Conservation (phyloP, 1,284 basidiomycete species). For the Cerioporus squamosus region DNA sequence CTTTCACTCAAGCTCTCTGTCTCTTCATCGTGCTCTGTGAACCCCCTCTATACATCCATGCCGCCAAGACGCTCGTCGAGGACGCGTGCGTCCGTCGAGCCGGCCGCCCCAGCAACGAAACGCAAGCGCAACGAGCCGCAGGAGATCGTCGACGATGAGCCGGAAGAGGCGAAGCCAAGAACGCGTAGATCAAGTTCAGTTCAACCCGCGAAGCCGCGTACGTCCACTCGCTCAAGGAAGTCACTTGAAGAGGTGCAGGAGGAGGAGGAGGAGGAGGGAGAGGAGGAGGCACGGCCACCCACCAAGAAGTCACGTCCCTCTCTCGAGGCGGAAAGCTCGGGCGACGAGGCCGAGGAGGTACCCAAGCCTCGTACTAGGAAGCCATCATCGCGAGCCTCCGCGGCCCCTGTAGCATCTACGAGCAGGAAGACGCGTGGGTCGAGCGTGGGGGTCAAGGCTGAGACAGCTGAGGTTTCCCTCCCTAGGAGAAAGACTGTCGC, state of each 20-base stretch:
- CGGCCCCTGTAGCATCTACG: constrained; percentile 1
- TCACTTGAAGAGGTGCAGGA: constrained; percentile 57
- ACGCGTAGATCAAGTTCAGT: constrained; percentile 32
- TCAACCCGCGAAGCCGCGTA: constrained; percentile 41
- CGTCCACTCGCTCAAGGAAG: constrained; percentile 40
- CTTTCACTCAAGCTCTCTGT: background rate
- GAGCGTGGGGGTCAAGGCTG: constrained; percentile 17
- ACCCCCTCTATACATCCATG: no score
- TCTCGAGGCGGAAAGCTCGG: constrained; percentile 41
- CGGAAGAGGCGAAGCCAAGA: constrained; percentile 45
- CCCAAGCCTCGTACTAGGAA: constrained; percentile 22
- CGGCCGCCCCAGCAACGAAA: constrained; percentile 44
- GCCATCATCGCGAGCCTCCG: constrained; percentile 20
- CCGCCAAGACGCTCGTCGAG: constrained; percentile 72
- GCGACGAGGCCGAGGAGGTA: constrained; percentile 34
- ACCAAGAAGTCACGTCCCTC: constrained; percentile 61
- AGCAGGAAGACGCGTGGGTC: constrained; percentile 17
- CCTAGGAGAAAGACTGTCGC: constrained; percentile 22
- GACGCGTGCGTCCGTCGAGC: constrained; percentile 53
- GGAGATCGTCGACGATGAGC: constrained; percentile 36
- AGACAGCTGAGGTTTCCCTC: constrained; percentile 15
- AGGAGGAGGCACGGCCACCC: constrained; percentile 46
- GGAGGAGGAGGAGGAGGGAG: constrained; percentile 52
- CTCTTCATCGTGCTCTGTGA: no score
- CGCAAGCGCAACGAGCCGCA: constrained; percentile 54